Base-by-base conservation (phyloP, 805 yeast genomes). In the Sugiyamaella valdiviana region DNA sequence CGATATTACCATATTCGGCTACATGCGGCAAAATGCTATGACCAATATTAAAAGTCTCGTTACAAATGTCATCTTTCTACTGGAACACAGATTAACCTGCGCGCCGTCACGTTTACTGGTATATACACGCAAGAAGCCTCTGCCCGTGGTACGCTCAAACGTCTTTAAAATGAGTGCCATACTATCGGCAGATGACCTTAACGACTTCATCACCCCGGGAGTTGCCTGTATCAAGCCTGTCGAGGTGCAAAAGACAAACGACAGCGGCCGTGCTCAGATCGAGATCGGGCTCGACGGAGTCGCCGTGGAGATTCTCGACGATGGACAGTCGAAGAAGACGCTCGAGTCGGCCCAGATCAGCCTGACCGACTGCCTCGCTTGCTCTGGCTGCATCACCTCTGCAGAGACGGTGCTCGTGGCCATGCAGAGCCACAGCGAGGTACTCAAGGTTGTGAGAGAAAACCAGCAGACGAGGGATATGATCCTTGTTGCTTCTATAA, bases 331-430 rank as follows among this genome's bases (percentile, higher is more conserved):
- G 3, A 52, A 51, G 14, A 56, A 52, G 82, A 69, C 71, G 16
- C 69, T 88, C 5, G 75, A 82, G 22, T 81, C 88, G 45, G 98
- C 97, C 0, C 91, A 85, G 54, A 91, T 93, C 42, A 84, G 93
- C 1, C 68, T 93, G 44, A 82, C 89, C 16, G 99, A 93, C 69
- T 93, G 99, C 66, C 71, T 93, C 46, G 99, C 99, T 0, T 93
- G 99, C 62, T 81, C 95, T 6, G 99, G 99, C 0, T 93, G 99
- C 65, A 88, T 93, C 47, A 93, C 99, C 0, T 85, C 96, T 3
- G 95, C 96, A n/a, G 99, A 93, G 63, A 96, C 91, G 53, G 88
- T 93, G 5, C 69, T 93, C 41, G 84, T 93, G 37, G 87, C 95
- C 1, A 83, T 87, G 55, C 99, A 93, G 63, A 85, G 95, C 36